Percentiles rank a stretch among this genome's conserved stretches.
Evolutionary conservation across 179 eudicot genomes (phyloP).

Genomic region (Pouteria campechiana): DNA sequence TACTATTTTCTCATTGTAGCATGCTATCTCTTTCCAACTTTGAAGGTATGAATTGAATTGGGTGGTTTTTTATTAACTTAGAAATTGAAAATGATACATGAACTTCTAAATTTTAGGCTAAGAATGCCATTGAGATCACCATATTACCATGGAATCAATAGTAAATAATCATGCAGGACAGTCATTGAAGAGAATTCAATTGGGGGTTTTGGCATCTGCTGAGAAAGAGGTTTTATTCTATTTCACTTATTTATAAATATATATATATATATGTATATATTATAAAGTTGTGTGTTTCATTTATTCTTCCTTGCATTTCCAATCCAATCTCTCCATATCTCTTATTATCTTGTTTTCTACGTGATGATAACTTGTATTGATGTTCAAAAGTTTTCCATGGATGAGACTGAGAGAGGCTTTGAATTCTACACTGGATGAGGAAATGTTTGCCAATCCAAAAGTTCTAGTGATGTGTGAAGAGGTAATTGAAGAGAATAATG

Average conservation of each 20-base stretch:
- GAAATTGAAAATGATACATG: no score
- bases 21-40: no score
- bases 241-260: background rate
- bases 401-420: slow-evolving; percentile 92
- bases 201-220: slow-evolving; percentile 30
- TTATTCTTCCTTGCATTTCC: no score
- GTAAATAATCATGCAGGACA: no score
- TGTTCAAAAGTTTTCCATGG: slow-evolving; percentile 15
- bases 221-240: slow-evolving; percentile 31
- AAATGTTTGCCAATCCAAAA: slow-evolving; percentile 83
- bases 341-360: background rate
- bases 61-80: no score
- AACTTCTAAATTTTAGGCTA: no score
- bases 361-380: background rate
- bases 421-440: slow-evolving; percentile 89
- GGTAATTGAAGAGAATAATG: slow-evolving; percentile 24
- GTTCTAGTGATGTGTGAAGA: slow-evolving; percentile 96
- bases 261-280: no score
- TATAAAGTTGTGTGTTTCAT: background rate
- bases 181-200: slow-evolving; percentile 16
- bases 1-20: no score
- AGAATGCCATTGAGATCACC: no score
- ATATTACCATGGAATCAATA: no score
- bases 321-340: background rate
- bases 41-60: no score